phyloP scores from a whole-genome alignment of 2,329 filamentous ascomycete species.

The Annulohypoxylon truncatum region DNA sequence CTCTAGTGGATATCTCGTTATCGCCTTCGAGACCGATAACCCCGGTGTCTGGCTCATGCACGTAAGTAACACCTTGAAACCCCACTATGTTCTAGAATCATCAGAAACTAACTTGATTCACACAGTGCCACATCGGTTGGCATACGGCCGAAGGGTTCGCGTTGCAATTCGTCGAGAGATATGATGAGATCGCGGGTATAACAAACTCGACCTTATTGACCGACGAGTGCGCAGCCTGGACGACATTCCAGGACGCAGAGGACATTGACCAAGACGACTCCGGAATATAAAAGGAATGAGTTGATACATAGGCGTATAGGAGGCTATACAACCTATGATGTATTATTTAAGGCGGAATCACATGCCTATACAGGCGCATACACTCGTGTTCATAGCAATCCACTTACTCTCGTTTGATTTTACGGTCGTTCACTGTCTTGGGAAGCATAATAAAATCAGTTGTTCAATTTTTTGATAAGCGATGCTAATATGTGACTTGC shows the following conservation, averaged over 20 bases:
- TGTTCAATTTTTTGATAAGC: neutral
- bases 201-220: slow-evolving; percentile 42
- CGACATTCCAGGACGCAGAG: slow-evolving; percentile 39
- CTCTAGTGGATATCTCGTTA: slow-evolving; percentile 57
- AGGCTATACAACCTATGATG: neutral
- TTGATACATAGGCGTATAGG: neutral
- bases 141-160: slow-evolving; percentile 62
- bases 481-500: neutral
- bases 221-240: slow-evolving; percentile 45
- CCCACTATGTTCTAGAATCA: neutral
- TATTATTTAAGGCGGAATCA: neutral
- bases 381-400: neutral
- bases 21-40: slow-evolving; percentile 64
- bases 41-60: slow-evolving; percentile 61
- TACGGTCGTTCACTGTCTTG: neutral
- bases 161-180: slow-evolving; percentile 60
- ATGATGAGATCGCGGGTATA: slow-evolving; percentile 44
- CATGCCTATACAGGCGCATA: neutral
- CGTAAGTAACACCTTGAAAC: slow-evolving; percentile 22
- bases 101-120: slow-evolving; percentile 8
- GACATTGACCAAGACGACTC: slow-evolving; percentile 46
- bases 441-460: neutral
- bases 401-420: neutral
- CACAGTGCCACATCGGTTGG: slow-evolving; percentile 59
- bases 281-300: slow-evolving; percentile 44